These are phyloP conservation scores for Chondrus crispus DNA, from an alignment of 23 red algal genomes.

Conservation along the genomic window DNA sequence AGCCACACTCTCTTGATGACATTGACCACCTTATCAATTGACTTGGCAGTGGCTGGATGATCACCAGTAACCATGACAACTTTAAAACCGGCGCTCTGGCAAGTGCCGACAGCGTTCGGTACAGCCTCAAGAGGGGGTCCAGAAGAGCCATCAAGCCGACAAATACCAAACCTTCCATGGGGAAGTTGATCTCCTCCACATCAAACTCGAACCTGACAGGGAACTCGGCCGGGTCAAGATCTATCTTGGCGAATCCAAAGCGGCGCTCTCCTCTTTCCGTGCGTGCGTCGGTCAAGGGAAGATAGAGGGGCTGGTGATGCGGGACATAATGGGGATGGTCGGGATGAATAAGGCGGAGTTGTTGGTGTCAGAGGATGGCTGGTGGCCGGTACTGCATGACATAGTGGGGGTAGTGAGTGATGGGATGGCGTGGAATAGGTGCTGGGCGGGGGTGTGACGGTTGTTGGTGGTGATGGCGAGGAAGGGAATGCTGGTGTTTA, in stretches of 20 bases:
- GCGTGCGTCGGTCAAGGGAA: too few relatives aligned
- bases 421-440: too few relatives aligned
- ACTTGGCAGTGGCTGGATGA: constrained; percentile 89
- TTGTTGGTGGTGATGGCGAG: too few relatives aligned
- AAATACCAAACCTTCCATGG: constrained; percentile 78
- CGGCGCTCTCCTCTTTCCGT: constrained; percentile 81
- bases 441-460: too few relatives aligned
- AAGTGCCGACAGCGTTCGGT: constrained; percentile 70
- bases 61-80: constrained; percentile 98
- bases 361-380: too few relatives aligned
- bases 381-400: too few relatives aligned
- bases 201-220: constrained; percentile 69
- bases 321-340: too few relatives aligned
- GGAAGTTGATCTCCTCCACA: constrained; percentile 77
- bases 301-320: too few relatives aligned
- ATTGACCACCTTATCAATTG: constrained; percentile 86
- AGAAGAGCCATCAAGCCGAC: constrained; percentile 91
- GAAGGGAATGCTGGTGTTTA: too few relatives aligned
- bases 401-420: too few relatives aligned
- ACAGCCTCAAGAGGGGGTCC: constrained; percentile 94
- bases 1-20: constrained; percentile 62
- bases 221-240: constrained; percentile 39
- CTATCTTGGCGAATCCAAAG: constrained; percentile 79
- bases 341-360: too few relatives aligned
- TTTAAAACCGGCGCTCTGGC: constrained; percentile 92